Base-by-base conservation (phyloP, 805 yeast species). In the Spathaspora gorwiae region DNA sequence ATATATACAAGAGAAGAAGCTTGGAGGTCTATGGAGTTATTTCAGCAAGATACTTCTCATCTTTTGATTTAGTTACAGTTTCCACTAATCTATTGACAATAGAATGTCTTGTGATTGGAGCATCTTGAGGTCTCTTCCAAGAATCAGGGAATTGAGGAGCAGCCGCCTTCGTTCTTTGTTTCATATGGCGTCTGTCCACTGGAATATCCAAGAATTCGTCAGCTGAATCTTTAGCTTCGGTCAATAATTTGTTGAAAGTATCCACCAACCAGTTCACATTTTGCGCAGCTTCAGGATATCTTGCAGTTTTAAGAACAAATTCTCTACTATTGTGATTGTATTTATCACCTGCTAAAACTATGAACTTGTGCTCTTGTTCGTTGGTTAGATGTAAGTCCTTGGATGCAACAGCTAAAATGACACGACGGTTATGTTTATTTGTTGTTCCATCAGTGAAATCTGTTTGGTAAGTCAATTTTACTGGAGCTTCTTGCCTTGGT, bases 191-290 rank as follows among this genome's bases (percentile, higher is more conserved):
- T 26, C 73, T 80, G 62, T 90, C 96, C 40, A 92, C 64, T 30
- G 97, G 97, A 30, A 92, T 70, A 56, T 87, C 95, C 37, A 75
- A 73, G 54, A 87, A 87, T 47, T 77, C 77, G 45, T 84, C 86
- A n/a, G 66, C 55, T 38, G 75, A 59, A 42, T 80, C 84, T 56
- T 81, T 85, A 7, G 96, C 71, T 55, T 82, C 90, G 26, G 61
- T 60, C 27, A 90, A 57, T 41, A 94, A 69, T 45, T 73, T 74
- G 53, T 78, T 76, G 51, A 90, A 70, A 26, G 81, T 73, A 45
- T 81, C 85, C 14, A 83, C 81, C 51, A 88, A 67, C 61, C 75
- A 81, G 52, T 85, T 78, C 41, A 92, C 86, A 65, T 94, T 94
- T 65, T 92, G 97, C 1, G 95, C 79, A 36, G 96, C 84, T 56